Base-by-base conservation (phyloP, 2,329 filamentous ascomycete genomes). In the Fusarium decemcellulare region DNA sequence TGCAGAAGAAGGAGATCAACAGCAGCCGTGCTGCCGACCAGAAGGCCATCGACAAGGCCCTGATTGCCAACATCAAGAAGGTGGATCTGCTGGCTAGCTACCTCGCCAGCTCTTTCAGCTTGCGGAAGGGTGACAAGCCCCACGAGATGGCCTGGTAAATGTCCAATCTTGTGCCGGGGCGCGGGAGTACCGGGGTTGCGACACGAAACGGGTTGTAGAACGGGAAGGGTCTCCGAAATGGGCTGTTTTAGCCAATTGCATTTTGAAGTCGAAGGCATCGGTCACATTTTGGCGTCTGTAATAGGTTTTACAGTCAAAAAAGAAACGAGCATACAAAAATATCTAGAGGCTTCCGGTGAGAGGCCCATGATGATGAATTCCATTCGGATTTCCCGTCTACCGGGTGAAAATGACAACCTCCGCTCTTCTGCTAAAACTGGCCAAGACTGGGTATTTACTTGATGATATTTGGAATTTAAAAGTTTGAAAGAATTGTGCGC, bases 141-240 rank as follows among this genome's bases (percentile, higher is more conserved):
- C 96, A 99, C 88, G 93, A 97, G 91, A 98, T 99, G 96, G 93
- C 93, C 87, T 99, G 95, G 91, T 99, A 98, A 87, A 90, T 71
- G 74, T 72, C 70, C 74, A 76, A 76, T 71, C 67, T 70, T 75
- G 64, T 63, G 68, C 68, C 70, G 71, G 74, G 70, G 71, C 71
- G 71, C 68, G 67, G 70, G 69, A 72, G 67, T 71, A 74, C 67
- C 65, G 65, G 73, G 74, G 67, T 75, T 74, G 72, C 74, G 78
- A 79, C 69, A 76, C 67, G 63, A 32, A 34, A 78, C 72, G 74
- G 79, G 81, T 83, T 83, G 82, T 82, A 82, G 81, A 83, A 81
- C 79, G 79, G 81, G 74, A 78, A 76, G 76, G 79, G 79, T 79
- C 79, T 79, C 80, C 82, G 81, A 80, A 83, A 79, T 83, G 83